phyloP scores from a whole-genome alignment of 2,329 filamentous ascomycete species.

The Penicillium sp. region DNA sequence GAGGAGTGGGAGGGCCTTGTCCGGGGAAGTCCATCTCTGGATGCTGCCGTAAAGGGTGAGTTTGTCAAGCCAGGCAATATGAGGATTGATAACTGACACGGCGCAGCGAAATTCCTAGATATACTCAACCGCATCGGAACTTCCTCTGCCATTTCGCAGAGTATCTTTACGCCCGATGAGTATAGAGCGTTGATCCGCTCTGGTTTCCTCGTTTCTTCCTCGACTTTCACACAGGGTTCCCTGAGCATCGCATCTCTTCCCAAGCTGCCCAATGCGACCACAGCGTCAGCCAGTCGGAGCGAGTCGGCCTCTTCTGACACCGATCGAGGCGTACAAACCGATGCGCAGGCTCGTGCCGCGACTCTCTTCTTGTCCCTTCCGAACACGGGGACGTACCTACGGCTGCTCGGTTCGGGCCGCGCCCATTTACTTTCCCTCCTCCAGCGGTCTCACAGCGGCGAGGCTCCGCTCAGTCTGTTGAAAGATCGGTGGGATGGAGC shows the following conservation, averaged over 20 bases:
- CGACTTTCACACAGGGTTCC: constrained; percentile 37
- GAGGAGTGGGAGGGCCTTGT: constrained; percentile 50
- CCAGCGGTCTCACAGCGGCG: constrained; percentile 49
- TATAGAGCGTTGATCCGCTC: constrained; percentile 47
- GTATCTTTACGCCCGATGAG: constrained; percentile 46
- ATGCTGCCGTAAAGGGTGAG: constrained; percentile 35
- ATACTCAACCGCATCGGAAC: constrained; percentile 47
- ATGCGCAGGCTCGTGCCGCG: constrained; percentile 25
- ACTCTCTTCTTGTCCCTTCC: constrained; percentile 54
- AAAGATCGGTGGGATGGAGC: constrained; percentile 63
- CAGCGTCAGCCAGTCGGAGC: constrained; percentile 27
- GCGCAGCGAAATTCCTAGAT: constrained; percentile 47
- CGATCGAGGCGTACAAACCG: constrained; percentile 14
- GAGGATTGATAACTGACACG: neutral
- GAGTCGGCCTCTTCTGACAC: constrained; percentile 11
- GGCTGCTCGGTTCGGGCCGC: constrained; percentile 53
- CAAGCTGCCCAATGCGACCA: constrained; percentile 22
- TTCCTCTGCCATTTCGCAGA: constrained; percentile 44
- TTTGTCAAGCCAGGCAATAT: neutral
- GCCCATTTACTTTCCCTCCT: constrained; percentile 53
- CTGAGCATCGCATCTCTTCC: constrained; percentile 43
- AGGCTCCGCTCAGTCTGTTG: constrained; percentile 52
- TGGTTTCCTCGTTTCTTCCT: constrained; percentile 54
- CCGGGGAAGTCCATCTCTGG: constrained; percentile 32
- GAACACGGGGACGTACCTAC: constrained; percentile 57